These are phyloP conservation scores for Bullera alba DNA, from an alignment of 768 basidiomycete genomes.

Conservation along the genomic window DNA sequence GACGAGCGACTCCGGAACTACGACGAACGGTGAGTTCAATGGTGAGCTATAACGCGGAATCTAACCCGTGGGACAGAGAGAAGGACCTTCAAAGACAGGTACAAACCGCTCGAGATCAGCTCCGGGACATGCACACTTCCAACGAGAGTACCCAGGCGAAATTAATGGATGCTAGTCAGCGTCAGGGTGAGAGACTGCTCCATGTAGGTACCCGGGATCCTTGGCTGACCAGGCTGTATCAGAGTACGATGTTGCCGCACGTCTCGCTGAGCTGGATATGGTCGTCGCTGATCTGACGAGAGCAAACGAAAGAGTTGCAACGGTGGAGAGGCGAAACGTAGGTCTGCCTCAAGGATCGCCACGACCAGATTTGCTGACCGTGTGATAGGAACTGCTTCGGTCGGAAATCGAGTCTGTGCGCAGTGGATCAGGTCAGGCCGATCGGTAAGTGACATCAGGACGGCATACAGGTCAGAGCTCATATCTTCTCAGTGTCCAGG, in stretches of 20 bases:
- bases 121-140: slow-evolving; percentile 79
- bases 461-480: no score
- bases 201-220: not conserved
- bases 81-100: slow-evolving; percentile 89
- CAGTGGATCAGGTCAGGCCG: slow-evolving; percentile 52
- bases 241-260: slow-evolving; percentile 88
- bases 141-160: slow-evolving; percentile 91
- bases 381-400: slow-evolving; percentile 81
- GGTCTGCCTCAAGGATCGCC: slow-evolving; percentile 26
- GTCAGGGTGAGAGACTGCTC: slow-evolving; percentile 59
- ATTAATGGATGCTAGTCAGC: slow-evolving; percentile 79
- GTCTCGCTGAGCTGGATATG: slow-evolving; percentile 90
- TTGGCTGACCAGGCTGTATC: not conserved
- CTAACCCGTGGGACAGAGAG: slow-evolving; percentile 54
- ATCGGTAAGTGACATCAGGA: slow-evolving; percentile 24
- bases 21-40: slow-evolving; percentile 71
- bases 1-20: slow-evolving; percentile 94
- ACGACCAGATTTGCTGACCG: slow-evolving; percentile 6
- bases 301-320: slow-evolving; percentile 86
- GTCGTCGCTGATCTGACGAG: slow-evolving; percentile 87
- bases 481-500: slow-evolving; percentile 53
- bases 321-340: slow-evolving; percentile 88
- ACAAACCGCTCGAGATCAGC: slow-evolving; percentile 74
- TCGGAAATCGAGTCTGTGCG: slow-evolving; percentile 89
- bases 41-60: not conserved